Base-by-base conservation (phyloP, 306 rosid species). In the Geum urbanum region DNA sequence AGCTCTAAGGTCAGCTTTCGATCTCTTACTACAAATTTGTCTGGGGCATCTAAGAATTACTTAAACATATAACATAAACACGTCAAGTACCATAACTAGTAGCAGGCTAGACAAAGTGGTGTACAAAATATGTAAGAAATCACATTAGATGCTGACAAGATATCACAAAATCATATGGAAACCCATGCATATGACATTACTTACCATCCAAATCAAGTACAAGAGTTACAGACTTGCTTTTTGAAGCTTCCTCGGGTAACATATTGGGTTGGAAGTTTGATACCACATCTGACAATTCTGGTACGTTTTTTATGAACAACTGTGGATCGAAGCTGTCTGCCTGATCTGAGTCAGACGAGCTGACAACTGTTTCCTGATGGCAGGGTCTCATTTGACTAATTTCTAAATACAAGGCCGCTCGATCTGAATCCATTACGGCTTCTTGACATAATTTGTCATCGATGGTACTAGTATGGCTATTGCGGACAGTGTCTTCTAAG, bases 121-220 rank as follows among this genome's bases (percentile, higher is more conserved):
- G 59, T 35, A 18, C 61, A 66, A 66, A 39, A 47, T 45, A 49
- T 24, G 32, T 67, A 35, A 50, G 69, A 77, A 41, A 53, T 7
- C n/a, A 69, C 14, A 0, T 56, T 51, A 13, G 72, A 73, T 58
- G 44, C 66, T 18, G 41, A 65, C 45, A 45, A 44, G 16, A 59
- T 71, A 58, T 70, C 72, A 58, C 44, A 57, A 3, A 45, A 70
- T 6, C 37, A 8, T 11, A 57, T 58, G 62, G 53, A 18, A 7
- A 58, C 43, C 45, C 8, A 37, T 56, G 49, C 6, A 35, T 18
- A 51, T 35, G 8, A 12, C 55, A 45, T 13, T 39, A 50, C 83
- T 82, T 91, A 94, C 99, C 99, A 82, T 94, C 99, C 87, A 94
- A 85, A 87, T 94, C 99, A 79, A 94, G 99, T 59, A 86, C 97